These are phyloP conservation scores for Acanthamoeba lenticulata DNA, from an alignment of 208 protist genomes.

Conservation along the genomic window DNA sequence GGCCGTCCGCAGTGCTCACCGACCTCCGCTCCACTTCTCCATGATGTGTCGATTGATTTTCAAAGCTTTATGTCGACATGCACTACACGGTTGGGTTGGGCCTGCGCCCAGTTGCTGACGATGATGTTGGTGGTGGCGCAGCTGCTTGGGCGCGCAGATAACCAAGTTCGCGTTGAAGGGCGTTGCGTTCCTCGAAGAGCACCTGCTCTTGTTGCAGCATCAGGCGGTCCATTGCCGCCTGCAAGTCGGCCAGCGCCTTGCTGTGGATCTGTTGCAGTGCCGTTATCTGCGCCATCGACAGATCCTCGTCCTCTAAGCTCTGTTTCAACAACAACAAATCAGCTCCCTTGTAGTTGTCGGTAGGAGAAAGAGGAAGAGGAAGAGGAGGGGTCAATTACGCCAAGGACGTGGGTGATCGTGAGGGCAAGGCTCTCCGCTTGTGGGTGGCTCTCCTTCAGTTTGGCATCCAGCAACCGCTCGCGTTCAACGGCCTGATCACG, in stretches of 20 bases:
- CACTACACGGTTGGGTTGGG: too few relatives aligned
- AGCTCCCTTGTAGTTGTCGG: background rate
- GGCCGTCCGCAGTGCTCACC: too few relatives aligned
- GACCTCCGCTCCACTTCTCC: too few relatives aligned
- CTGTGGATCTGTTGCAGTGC: slow-evolving; percentile 12
- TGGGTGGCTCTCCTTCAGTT: background rate
- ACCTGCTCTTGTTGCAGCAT: slow-evolving; percentile 6
- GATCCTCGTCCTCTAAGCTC: background rate
- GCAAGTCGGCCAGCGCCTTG: background rate
- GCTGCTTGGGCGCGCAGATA: background rate
- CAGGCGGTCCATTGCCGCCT: background rate
- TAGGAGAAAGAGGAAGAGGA: background rate
- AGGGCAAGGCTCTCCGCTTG: slow-evolving; percentile 26
- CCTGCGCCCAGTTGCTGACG: too few relatives aligned
- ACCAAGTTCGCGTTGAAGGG: background rate
- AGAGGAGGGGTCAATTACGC: background rate
- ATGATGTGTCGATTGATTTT: too few relatives aligned
- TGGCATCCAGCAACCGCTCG: background rate
- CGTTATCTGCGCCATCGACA: slow-evolving; percentile 14
- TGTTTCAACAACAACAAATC: background rate
- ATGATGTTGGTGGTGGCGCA: too few relatives aligned
- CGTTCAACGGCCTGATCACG: background rate
- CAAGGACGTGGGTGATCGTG: background rate
- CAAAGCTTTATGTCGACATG: too few relatives aligned
- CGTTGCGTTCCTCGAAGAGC: background rate